A percentile compares a stretch with the other conserved stretches of the same genome.
These are phyloP conservation scores for Mycena olivaceomarginata DNA, from an alignment of 768 basidiomycete genomes.

Conservation along the genomic window DNA sequence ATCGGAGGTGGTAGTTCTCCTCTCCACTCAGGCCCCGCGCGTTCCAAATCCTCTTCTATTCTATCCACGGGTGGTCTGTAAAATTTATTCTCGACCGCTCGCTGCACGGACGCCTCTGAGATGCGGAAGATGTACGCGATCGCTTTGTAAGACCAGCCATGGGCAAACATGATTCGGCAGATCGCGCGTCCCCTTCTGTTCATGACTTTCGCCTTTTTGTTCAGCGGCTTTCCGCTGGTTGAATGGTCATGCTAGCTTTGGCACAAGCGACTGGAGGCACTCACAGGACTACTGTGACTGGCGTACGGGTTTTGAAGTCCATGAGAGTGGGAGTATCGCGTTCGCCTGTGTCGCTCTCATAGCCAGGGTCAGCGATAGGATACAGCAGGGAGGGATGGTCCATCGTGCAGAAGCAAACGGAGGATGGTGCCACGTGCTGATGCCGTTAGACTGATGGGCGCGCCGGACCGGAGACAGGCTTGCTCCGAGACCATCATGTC, in stretches of 20 bases:
- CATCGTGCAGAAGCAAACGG: too few species aligned
- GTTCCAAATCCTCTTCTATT: background rate
- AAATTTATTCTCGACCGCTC: slow-evolving; percentile 3
- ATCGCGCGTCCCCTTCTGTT: slow-evolving; percentile 24
- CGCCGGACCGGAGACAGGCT: too few species aligned
- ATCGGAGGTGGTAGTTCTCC: background rate
- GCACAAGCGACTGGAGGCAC: too few species aligned
- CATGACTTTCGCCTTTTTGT: background rate
- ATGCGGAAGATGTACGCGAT: slow-evolving; percentile 1
- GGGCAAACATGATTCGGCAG: background rate
- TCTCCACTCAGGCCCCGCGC: background rate
- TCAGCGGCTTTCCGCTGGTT: too few species aligned
- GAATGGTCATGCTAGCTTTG: too few species aligned
- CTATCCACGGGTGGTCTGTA: slow-evolving; percentile 11
- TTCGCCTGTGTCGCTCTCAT: slow-evolving; percentile 28
- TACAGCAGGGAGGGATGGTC: too few species aligned
- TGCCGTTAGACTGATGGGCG: too few species aligned
- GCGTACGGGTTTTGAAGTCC: background rate
- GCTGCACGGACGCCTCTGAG: background rate
- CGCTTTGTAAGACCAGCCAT: background rate
- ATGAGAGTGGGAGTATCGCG: slow-evolving; percentile 13
- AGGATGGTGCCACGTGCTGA: too few species aligned
- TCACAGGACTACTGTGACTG: background rate
- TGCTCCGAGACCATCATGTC: slow-evolving; percentile 21
- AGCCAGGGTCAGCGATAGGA: slow-evolving; percentile 13